phyloP scores from a whole-genome alignment of 805 yeast genomes.

The Candida stauntonica region DNA sequence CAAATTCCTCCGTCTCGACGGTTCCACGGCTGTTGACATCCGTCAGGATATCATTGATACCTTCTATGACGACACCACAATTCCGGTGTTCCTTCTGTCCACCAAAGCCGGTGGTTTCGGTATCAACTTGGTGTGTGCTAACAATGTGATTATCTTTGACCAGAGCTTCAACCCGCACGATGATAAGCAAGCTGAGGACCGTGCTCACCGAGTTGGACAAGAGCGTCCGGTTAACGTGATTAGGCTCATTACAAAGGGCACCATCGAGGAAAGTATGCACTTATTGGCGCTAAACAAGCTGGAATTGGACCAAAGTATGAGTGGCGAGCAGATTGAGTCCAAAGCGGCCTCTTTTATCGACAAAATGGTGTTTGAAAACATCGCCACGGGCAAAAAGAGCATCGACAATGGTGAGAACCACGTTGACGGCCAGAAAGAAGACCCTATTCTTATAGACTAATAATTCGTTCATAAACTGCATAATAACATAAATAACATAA shows the following conservation, averaged over 20 bases:
- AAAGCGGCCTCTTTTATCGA: constrained; percentile 31
- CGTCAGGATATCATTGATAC: constrained; percentile 90
- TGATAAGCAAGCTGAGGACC: constrained; percentile 97
- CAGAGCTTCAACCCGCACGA: constrained; percentile 97
- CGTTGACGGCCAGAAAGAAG: background rate
- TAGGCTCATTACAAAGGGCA: constrained; percentile 63
- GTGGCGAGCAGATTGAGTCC: constrained; percentile 28
- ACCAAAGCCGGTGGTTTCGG: constrained; percentile 99
- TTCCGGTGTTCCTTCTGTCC: constrained; percentile 83
- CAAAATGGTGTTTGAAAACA: constrained; percentile 35
- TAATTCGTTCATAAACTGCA: background rate
- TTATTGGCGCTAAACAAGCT: constrained; percentile 86
- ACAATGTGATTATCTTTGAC: constrained; percentile 85
- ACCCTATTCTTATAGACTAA: constrained; percentile 7
- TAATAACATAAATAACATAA: background rate
- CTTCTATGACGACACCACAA: constrained; percentile 74
- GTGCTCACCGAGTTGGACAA: constrained; percentile 98
- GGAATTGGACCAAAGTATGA: constrained; percentile 58
- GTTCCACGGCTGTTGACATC: constrained; percentile 88
- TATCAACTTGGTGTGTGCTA: constrained; percentile 92
- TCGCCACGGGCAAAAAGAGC: background rate
- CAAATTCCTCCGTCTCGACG: constrained; percentile 83
- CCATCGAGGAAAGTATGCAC: constrained; percentile 87
- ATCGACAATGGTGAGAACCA: background rate
- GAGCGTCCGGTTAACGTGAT: constrained; percentile 75